Conservation (phyloP, 371 early-diverging fungal species). For the Apophysomyces variabilis region DNA sequence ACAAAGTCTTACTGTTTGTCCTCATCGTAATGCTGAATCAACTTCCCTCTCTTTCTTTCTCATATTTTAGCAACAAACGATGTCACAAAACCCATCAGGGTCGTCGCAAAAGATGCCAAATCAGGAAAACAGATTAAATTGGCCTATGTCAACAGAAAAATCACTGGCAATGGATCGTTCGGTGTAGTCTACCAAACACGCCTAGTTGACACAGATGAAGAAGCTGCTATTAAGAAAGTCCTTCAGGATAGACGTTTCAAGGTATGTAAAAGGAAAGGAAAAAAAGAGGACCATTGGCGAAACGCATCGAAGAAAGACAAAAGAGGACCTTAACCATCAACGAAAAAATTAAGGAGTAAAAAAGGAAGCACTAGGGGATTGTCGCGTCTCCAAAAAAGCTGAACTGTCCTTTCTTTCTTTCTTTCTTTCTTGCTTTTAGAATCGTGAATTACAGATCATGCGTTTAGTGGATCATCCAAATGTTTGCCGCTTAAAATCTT, state of each 20-base stretch:
- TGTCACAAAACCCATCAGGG: slow-evolving; percentile 6
- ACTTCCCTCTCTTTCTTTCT: background rate
- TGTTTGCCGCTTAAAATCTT: slow-evolving; percentile 75
- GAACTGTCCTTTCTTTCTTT: background rate
- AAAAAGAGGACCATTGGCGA: background rate
- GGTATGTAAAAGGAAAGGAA: slow-evolving; percentile 47
- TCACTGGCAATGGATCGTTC: slow-evolving; percentile 96
- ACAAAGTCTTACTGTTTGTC: background rate
- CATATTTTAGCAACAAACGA: slow-evolving; percentile 4
- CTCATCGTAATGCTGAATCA: slow-evolving; percentile 7
- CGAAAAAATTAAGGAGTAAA: slow-evolving; percentile 6
- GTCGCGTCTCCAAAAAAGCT: background rate
- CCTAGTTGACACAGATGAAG: slow-evolving; percentile 78
- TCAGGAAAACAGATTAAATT: slow-evolving; percentile 84
- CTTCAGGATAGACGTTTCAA: slow-evolving; percentile 97
- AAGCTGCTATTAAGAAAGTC: slow-evolving; percentile 95
- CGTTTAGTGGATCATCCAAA: slow-evolving; percentile 80
- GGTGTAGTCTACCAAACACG: slow-evolving; percentile 97
- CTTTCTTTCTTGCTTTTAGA: slow-evolving; percentile 41
- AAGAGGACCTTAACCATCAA: background rate
- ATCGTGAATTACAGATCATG: slow-evolving; percentile 91
- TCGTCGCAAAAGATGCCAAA: slow-evolving; percentile 80
- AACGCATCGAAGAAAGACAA: too few relatives aligned
- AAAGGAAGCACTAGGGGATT: slow-evolving; percentile 8
- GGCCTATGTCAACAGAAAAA: slow-evolving; percentile 87